Base-by-base conservation (phyloP, 1,139 yeast species). In the Zygosaccharomyces sapae region DNA sequence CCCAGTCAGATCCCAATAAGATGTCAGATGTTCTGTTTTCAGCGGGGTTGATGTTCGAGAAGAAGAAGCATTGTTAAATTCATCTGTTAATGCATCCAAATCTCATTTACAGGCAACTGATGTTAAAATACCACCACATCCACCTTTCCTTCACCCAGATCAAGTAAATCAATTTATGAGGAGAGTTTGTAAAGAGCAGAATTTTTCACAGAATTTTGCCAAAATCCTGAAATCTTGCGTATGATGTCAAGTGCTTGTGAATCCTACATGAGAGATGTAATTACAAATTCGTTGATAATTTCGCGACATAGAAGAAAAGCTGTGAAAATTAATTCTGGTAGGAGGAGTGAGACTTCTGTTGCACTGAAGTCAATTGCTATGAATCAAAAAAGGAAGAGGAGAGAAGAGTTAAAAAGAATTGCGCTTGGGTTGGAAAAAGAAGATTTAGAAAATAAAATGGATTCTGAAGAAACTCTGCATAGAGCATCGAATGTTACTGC, bases 401-500 rank as follows among this genome's bases (percentile, higher is more conserved):
- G 55, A 80, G 80, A 58, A 72, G 96, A 58, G 79, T 79, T 7
- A 81, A 77, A 82, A 53, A 76, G 94, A 63, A 76, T 84, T 20
- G 76, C 81, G 9, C 67, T 86, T 37, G 96, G 96, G 1, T 68
- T 89, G 45, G 81, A 76, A 49, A 76, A 75, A 53, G 74, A 73
- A 33, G 75, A 73, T 39, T 72, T 73, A 25, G 83, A 77, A 38
- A 74, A 72, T 5, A 68, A 66, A 24, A 69, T 70, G 36, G 77
- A 77, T 57, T 79, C 85, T 10, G 97, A 90, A 56, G 97, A 89
- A 61, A 81, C 86, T 0, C 76, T 83, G 57, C 96, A 90, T 63
- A 76, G 95, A 55, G 96, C 96, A 2, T 94, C 97, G 1, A 90
- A 92, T 65, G 92, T 94, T 5, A 92, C 97, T 0, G 97, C 97